Base-by-base conservation (phyloP, 306 rosid genomes). In the Vigna reflexopilosa region DNA sequence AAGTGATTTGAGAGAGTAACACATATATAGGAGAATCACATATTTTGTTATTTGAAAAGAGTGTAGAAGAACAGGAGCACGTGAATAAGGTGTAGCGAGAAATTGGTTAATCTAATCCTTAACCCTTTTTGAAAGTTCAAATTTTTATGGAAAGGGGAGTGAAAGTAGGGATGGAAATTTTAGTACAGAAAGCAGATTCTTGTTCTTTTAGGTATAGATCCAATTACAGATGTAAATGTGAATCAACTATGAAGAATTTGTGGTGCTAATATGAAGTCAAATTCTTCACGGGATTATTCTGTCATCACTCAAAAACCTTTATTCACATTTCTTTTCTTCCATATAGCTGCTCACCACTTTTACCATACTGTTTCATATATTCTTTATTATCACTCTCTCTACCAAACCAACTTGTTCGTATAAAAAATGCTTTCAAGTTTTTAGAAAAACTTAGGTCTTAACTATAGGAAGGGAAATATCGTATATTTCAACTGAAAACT, bases 281-380 rank as follows among this genome's bases (percentile, higher is more conserved):
- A 56, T 40, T 73, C 54, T 72, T 16, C 40, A 72, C 77, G 54
- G 24, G 51, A 54, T 52, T 36, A 38, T 56, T 72, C 70, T 65
- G 2, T 10, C 30, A n/a, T 67, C 72, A 42, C 72, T 42, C 34
- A 20, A 42, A 26, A 67, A 42, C 17, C 72, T 10, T 67, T 67
- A 67, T 67, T 67, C 72, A 45, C 15, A 45, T 17, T 44, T 51
- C 5, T 38, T 20, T 42, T 6, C 16, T 9, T 40, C 16, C 17
- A 40, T 10, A 19, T 66, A 5, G 9, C 52, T 20, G 10, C 47
- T 7, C 7, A 38, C 2, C 70, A 17, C 51, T 65, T 66, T 19
- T 64, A 38, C 0, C 30, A 64, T 9, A 12, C 9, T 38, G 17
- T 65, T 65, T 40, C 32, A 40, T 65, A 38, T 38, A 65, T 65